Conservation (phyloP, 192 early-diverging fungal genomes). For the Backusella sp. region DNA sequence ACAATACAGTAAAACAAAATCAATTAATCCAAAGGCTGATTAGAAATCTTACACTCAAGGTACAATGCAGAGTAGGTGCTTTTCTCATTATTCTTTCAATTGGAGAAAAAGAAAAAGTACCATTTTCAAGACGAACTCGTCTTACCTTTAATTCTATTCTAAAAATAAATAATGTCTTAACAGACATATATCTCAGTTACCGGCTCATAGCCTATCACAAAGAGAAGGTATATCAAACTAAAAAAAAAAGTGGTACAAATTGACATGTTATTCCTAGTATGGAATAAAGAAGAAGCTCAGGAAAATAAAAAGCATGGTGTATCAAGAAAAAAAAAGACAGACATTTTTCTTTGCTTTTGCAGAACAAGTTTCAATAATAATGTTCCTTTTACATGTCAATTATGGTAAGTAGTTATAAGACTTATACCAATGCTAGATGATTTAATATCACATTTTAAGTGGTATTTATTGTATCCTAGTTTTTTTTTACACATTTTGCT, state of each 20-base stretch:
- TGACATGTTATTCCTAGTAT: neutral
- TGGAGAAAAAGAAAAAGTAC: neutral
- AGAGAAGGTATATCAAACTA: neutral
- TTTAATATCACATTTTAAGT: neutral
- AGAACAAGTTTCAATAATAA: neutral
- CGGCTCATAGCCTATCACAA: neutral
- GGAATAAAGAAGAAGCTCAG: conserved; percentile 1
- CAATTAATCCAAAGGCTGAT: neutral
- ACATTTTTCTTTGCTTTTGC: neutral
- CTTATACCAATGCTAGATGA: neutral
- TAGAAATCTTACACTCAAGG: neutral
- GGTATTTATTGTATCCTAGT: neutral
- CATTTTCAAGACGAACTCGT: neutral
- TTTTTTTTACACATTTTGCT: neutral
- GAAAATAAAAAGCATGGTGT: neutral
- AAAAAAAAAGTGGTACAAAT: neutral
- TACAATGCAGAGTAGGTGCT: neutral
- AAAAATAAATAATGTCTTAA: neutral
- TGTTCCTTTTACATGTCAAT: neutral
- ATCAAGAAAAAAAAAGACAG: neutral
- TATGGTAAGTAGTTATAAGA: neutral
- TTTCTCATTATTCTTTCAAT: neutral
- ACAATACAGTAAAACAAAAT: neutral
- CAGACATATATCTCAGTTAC: neutral
- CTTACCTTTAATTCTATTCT: neutral